These are phyloP conservation scores for Trametes cubensis DNA, from an alignment of 768 basidiomycete genomes.

Conservation along the genomic window DNA sequence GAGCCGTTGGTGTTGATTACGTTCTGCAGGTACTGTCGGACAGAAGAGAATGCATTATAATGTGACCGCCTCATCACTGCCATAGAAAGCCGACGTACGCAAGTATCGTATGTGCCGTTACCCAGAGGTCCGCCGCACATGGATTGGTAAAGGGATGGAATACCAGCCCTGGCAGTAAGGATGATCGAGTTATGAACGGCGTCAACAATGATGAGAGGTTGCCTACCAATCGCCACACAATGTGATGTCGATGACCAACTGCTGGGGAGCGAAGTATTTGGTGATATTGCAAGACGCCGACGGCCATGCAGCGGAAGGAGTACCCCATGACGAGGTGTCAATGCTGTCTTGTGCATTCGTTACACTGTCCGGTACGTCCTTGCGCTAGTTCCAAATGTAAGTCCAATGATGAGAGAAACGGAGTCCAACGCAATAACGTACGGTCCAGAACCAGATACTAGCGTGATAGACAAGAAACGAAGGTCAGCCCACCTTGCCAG, in stretches of 20 bases:
- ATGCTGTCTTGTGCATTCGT: slow-evolving; percentile 36
- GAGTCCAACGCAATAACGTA: slow-evolving; percentile 26
- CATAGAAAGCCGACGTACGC: slow-evolving; percentile 8
- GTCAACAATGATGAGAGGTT: background rate
- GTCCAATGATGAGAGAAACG: background rate
- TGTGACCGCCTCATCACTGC: background rate
- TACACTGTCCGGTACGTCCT: slow-evolving; percentile 29
- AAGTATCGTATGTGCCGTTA: slow-evolving; percentile 40
- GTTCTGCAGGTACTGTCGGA: slow-evolving; percentile 45
- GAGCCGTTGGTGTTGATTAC: slow-evolving; percentile 50
- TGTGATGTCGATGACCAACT: slow-evolving; percentile 56
- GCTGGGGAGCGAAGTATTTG: slow-evolving; percentile 48
- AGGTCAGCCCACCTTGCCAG: slow-evolving; percentile 22
- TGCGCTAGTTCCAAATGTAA: slow-evolving; percentile 33
- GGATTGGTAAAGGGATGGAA: slow-evolving; percentile 43
- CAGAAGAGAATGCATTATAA: too few relatives aligned
- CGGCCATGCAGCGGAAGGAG: slow-evolving; percentile 46
- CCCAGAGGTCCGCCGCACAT: slow-evolving; percentile 43
- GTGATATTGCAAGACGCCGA: slow-evolving; percentile 45
- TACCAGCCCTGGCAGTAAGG: slow-evolving; percentile 48
- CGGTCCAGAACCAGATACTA: slow-evolving; percentile 54
- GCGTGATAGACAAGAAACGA: too few relatives aligned
- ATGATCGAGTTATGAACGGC: too few relatives aligned
- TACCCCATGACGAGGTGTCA: slow-evolving; percentile 44
- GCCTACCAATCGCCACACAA: slow-evolving; percentile 55